Base-by-base conservation (phyloP, 768 basidiomycete genomes). In the Mycena venus region DNA sequence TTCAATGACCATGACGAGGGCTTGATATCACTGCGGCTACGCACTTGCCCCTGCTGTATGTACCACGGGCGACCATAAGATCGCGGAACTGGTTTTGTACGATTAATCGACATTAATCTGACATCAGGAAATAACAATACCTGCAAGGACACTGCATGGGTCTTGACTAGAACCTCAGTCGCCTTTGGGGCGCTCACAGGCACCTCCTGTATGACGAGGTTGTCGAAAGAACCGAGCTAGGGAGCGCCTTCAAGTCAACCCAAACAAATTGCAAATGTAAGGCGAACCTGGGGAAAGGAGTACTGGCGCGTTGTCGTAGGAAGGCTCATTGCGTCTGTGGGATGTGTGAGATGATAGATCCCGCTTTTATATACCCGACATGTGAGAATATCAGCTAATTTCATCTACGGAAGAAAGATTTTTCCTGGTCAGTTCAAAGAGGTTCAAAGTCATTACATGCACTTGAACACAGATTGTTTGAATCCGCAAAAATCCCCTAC, bases 121-220 rank as follows among this genome's bases (percentile, higher is more conserved):
- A 2, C 25, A 6, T 44, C n/a, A 23, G 12, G 36, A 51, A 34
- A 2, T 9, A 7, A 6, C 15, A 25, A n/a, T 53, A 87, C 88
- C 81, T 91, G 88, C 11, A 92, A 82, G 40, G 91, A 92, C 19
- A 90, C 90, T 0, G 90, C 89, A 68, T 89, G 87, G 89, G 82
- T 76, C 56, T 89, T 90, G 74, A 92, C 87, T 29, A 91, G 84
- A 9, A 91, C 91, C 66, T 92, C 87, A 27, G 79, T 84, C 0
- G 88, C 79, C 62, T 83, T 86, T 2, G 86, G 87, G 61, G 81
- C 75, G 10, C 68, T 69, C 29, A 85, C 60, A 7, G 79, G 74
- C 8, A 75, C 75, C 25, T 85, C 78, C 34, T 79, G 79, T 31
- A 84, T 61, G 21, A 69, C 72, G 3, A 85, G 80, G 59, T 81